phyloP scores from a whole-genome alignment of 2,329 filamentous ascomycete genomes.

The Cladosporium oxysporum region DNA sequence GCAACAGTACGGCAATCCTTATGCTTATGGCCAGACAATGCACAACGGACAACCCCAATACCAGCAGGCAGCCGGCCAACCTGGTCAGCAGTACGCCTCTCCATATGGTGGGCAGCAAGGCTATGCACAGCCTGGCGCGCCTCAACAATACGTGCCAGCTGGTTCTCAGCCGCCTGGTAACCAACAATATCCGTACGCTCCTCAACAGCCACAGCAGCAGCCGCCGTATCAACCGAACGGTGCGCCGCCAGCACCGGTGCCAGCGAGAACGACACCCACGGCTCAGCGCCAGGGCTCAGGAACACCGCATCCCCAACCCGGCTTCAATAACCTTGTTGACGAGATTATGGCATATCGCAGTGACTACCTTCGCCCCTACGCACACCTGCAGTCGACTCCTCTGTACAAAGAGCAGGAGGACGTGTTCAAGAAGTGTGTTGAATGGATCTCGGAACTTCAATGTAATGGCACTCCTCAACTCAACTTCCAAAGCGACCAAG shows the following conservation, averaged over 20 bases:
- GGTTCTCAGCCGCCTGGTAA: conserved; percentile 11
- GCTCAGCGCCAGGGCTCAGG: conserved; percentile 12
- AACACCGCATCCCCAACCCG: conserved; percentile 22
- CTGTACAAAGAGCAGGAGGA: conserved; percentile 24
- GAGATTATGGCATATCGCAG: conserved; percentile 30
- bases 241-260: not conserved
- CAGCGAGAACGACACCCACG: conserved; percentile 11
- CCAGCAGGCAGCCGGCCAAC: conserved; percentile 16
- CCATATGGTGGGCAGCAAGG: conserved; percentile 22
- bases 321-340: conserved; percentile 29
- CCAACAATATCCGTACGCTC: conserved; percentile 17
- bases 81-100: conserved; percentile 22
- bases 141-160: conserved; percentile 11
- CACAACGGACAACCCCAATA: conserved; percentile 22
- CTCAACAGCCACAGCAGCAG: conserved; percentile 20
- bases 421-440: conserved; percentile 25
- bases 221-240: conserved; percentile 14
- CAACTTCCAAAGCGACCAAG: conserved; percentile 18
- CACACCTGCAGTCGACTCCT: conserved; percentile 12
- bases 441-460: conserved; percentile 22
- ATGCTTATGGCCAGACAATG: conserved; percentile 21
- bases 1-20: conserved; percentile 18
- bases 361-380: conserved; percentile 23
- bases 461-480: conserved; percentile 13
- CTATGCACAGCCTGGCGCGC: conserved; percentile 11